Evolutionary conservation across 768 basidiomycete species (phyloP), one percentile per base, ranked within the genome.

Genomic region (Strobilomyces confusus): DNA sequence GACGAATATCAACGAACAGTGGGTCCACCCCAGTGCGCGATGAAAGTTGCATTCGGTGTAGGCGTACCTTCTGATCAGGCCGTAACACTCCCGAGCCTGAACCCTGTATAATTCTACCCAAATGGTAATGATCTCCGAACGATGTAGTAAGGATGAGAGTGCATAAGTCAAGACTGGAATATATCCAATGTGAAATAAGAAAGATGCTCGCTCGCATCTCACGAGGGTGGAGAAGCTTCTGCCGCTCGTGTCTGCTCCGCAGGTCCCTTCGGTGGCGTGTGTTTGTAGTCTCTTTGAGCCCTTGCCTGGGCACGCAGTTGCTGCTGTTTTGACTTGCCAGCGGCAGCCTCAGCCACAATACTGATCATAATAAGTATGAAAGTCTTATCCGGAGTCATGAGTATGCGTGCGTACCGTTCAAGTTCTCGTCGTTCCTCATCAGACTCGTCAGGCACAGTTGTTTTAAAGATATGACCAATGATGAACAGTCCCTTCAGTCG

Each of bases 361-460:
- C 89, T 92, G 61, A 38, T 44, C 26, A 23, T 23, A 15, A 15
- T 6, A 29, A 38, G 32, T 25, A n/a, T 15, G 20, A 50, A 40
- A 44, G 20, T 63, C 37, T 38, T 23, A 25, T 49, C 34, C 15
- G 36, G 5, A 36, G 5, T 9, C 5, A 25, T 11, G 9, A 23
- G 26, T 22, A 26, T 19, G 29, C 49, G 14, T 7, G 67, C 84
- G 25, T 61, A 92, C 89, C 93, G 76, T 72, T 99, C 97, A 19
- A 99, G 81, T 70, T 98, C 93, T 44, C 97, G 80, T 23, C 97
- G 83, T 64, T 97, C 97, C 66, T 89, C 88, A 64, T 97, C 95
- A 9, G 90, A 86, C 66, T 91, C 93, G 65, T 98, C 95, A 3
- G 97, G 89, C 29, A 79, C 66, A 0, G 89, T 81, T 5, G 78